Base-by-base conservation (phyloP, 495 filamentous ascomycete species). In the Glutinoglossum americanum region DNA sequence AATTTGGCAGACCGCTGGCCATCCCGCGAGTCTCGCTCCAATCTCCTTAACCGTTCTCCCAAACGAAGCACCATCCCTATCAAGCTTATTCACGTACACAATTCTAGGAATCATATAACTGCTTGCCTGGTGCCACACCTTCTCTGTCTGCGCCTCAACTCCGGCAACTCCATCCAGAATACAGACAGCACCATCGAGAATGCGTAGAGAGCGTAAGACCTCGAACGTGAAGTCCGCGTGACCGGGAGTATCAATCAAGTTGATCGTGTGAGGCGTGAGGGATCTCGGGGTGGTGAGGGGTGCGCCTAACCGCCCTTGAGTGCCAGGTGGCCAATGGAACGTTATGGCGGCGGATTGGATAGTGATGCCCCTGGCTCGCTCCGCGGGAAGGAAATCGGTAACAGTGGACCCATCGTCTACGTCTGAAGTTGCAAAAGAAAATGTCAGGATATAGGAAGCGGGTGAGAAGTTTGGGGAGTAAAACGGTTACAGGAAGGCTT, bases 181-280 rank as follows among this genome's bases (percentile, higher is more conserved):
- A 63, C 89, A 96, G 32, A 99, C 83, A 0, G 89, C 89, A 9
- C 92, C 92, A 66, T 99, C 93, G 0, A 99, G 79, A 35, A 97
- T 85, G 30, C 89, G 87, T 49, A 97, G 70, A 19, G 90, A 96
- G 17, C 93, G 81, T 60, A 96, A 76, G 17, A 99, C 93, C 67
- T 99, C 93, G 62, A 97, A 97, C 1, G 92, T 94, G 66, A 99
- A 99, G 67, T 99, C 93, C 26, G 93, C 90, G 63, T 99, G 93
- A 2, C 93, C 93, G 0, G 93, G 93, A 0, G 93, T 99, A 68
- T 99, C 93, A 51, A 99, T 97, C 1, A 99, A 73, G 69, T 97
- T 97, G 65, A 99, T 82, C 7, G 76, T 83, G 63, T 89, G 82
- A 1, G 73, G 56, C 21, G 76, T 62, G 64, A 73, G 60, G 60